Base-by-base conservation (phyloP, 176 grass and related monocot genomes). In the Aegilops longissima region DNA sequence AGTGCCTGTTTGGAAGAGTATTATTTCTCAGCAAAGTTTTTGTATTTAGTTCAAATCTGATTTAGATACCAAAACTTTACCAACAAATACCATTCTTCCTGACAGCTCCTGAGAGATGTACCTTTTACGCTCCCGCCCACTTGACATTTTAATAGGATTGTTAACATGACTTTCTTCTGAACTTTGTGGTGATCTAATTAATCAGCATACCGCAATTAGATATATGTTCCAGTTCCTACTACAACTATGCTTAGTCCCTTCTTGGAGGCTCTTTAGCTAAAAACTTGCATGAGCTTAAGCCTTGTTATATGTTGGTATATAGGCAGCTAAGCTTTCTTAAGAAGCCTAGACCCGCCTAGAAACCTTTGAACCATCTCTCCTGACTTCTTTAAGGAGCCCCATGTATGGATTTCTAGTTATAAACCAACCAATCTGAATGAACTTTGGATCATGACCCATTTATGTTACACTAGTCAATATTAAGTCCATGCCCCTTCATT, bases 401-500 rank as follows among this genome's bases (percentile, higher is more conserved):
- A 47, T 44, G 54, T 17, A 67, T 47, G 42, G 83, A 90, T 27
- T 38, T 75, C 21, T 88, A 75, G 33, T 88, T 70, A 80, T 66
- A 80, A 84, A 63, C 25, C 20, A 36, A 77, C 64, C 63, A 83
- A 65, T 40, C 44, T 75, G 76, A 63, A 77, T 16, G 18, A 85
- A 82, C 56, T 91, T 40, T 70, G 87, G 52, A 83, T 56, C 58
- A 91, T 66, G 78, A 34, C 77, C 66, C 73, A 80, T 79, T 23
- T 63, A 76, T 81, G 23, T 45, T 61, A 63, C 39, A 58, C 17
- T 40, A 77, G 65, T 71, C 12, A 66, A 31, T 82, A 78, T 78
- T 75, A 83, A 84, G 51, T 25, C 72, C 51, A 61, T 27, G 61
- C 49, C 61, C 79, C 35, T 47, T n/a, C 8, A 79, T 73, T 73